Percentiles rank a stretch among this genome's conserved stretches.
Conservation (phyloP, 305 asterid species). For the Solanum hybrid region DNA sequence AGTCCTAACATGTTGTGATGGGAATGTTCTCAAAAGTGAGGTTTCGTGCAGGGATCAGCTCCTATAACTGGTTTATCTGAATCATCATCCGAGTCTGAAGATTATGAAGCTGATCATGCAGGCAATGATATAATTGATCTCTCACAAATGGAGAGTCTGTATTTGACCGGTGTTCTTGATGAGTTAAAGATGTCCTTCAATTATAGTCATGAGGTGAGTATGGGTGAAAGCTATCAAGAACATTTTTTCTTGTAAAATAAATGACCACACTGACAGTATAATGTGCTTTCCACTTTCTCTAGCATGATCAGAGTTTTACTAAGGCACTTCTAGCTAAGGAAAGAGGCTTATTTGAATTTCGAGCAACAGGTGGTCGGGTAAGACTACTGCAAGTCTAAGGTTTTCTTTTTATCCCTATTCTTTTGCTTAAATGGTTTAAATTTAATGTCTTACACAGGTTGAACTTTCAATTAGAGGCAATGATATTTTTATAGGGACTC, state of each 20-base stretch:
- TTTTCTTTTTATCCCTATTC: constrained; percentile 5
- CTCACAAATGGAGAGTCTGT: constrained; percentile 46
- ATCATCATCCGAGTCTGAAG: constrained; percentile 69
- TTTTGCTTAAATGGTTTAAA: constrained; percentile 11
- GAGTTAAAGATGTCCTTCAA: constrained; percentile 78
- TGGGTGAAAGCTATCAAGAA: constrained; percentile 7
- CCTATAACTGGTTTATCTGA: constrained; percentile 58
- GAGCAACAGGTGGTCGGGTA: constrained; percentile 96
- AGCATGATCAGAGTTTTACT: constrained; percentile 49
- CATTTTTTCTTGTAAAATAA: constrained; percentile 3
- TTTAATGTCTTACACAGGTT: constrained; percentile 45
- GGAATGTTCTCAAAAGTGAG: neutral
- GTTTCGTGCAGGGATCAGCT: constrained; percentile 55
- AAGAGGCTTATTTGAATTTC: constrained; percentile 73
- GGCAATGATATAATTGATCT: constrained; percentile 37
- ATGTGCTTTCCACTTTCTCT: constrained; percentile 8
- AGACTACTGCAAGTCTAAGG: constrained; percentile 11
- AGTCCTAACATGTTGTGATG: neutral
- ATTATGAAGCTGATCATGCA: constrained; percentile 33
- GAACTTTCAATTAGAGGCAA: constrained; percentile 67
- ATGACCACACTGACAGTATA: constrained; percentile 1
- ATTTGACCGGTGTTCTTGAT: constrained; percentile 74
- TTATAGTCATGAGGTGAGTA: constrained; percentile 60
- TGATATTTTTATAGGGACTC: constrained; percentile 80
- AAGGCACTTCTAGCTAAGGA: constrained; percentile 88